Evolutionary conservation across 768 basidiomycete genomes (phyloP).

Genomic region (Suillus subluteus): DNA sequence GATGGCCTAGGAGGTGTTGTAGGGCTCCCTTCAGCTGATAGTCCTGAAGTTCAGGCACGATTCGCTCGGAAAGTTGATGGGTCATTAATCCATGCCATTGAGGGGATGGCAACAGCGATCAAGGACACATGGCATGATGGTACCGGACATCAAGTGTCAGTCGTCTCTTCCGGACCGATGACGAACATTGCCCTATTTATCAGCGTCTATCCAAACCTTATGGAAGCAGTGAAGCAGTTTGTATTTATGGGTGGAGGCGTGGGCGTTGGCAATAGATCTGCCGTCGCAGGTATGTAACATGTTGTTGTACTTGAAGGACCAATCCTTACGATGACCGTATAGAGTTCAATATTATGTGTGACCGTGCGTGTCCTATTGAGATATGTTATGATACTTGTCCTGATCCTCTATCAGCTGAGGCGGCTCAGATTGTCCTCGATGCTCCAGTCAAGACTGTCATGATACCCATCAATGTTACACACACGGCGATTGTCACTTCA

Average conservation of each 20-base stretch:
- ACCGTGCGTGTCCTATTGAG: slow-evolving; percentile 56
- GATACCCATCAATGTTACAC: slow-evolving; percentile 90
- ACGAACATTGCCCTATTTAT: slow-evolving; percentile 81
- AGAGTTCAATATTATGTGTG: slow-evolving; percentile 85
- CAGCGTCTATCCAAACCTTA: slow-evolving; percentile 56
- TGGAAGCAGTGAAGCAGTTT: slow-evolving; percentile 51
- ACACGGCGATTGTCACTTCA: slow-evolving; percentile 75
- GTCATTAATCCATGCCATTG: slow-evolving; percentile 54
- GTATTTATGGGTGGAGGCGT: slow-evolving; percentile 91
- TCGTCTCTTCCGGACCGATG: slow-evolving; percentile 84
- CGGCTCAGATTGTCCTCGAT: slow-evolving; percentile 80
- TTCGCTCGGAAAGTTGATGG: slow-evolving; percentile 50
- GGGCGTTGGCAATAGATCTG: slow-evolving; percentile 78
- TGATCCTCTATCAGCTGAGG: slow-evolving; percentile 57
- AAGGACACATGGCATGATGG: slow-evolving; percentile 60
- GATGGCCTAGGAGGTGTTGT: slow-evolving; percentile 88
- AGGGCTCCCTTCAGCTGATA: slow-evolving; percentile 60
- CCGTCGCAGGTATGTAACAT: slow-evolving; percentile 60
- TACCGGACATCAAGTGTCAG: slow-evolving; percentile 58
- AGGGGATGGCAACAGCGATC: slow-evolving; percentile 68
- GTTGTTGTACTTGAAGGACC: neutral
- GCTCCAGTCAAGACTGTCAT: slow-evolving; percentile 68
- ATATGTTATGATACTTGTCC: slow-evolving; percentile 2
- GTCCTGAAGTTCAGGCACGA: slow-evolving; percentile 51
- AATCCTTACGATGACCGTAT: slow-evolving; percentile 4